Evolutionary conservation across 371 early-diverging fungal species (phyloP).

Genomic region (Mortierella sp.): DNA sequence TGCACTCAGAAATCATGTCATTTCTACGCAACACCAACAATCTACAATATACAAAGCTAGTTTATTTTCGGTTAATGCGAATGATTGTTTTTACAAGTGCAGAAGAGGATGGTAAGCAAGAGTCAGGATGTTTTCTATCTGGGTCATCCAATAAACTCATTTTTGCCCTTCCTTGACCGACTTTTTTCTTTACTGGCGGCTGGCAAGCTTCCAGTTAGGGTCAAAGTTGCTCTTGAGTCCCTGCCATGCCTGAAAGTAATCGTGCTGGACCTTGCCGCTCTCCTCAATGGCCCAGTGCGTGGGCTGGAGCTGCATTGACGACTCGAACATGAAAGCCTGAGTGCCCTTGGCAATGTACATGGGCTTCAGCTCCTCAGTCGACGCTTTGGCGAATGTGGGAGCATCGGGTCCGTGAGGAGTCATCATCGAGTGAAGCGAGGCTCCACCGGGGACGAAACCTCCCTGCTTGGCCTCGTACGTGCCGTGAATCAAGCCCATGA

Average conservation of each 20-base stretch:
- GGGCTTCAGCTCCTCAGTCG: slow-evolving; percentile 79
- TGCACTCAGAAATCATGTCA: no score
- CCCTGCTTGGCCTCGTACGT: slow-evolving; percentile 95
- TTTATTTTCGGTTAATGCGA: no score
- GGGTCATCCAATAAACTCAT: no score
- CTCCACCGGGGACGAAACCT: slow-evolving; percentile 94
- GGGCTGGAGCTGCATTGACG: slow-evolving; percentile 81
- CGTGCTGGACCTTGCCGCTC: slow-evolving; percentile 77
- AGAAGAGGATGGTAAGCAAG: no score
- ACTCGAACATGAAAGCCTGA: slow-evolving; percentile 97
- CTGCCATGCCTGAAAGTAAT: slow-evolving; percentile 86
- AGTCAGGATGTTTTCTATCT: no score
- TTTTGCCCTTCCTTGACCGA: no score
- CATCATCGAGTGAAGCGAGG: slow-evolving; percentile 87
- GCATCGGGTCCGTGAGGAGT: slow-evolving; percentile 96
- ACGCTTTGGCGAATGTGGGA: slow-evolving; percentile 82
- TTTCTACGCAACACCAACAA: no score
- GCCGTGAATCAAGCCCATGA: slow-evolving; percentile 95
- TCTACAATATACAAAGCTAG: no score
- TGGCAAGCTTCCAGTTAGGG: slow-evolving; percentile 54
- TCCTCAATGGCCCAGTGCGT: slow-evolving; percentile 88
- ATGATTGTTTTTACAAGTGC: no score
- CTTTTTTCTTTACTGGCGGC: neutral
- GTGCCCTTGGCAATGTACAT: slow-evolving; percentile 84
- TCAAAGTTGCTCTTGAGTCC: slow-evolving; percentile 67